phyloP scores from a whole-genome alignment of 495 filamentous ascomycete species.

The Lophium mytilinum region DNA sequence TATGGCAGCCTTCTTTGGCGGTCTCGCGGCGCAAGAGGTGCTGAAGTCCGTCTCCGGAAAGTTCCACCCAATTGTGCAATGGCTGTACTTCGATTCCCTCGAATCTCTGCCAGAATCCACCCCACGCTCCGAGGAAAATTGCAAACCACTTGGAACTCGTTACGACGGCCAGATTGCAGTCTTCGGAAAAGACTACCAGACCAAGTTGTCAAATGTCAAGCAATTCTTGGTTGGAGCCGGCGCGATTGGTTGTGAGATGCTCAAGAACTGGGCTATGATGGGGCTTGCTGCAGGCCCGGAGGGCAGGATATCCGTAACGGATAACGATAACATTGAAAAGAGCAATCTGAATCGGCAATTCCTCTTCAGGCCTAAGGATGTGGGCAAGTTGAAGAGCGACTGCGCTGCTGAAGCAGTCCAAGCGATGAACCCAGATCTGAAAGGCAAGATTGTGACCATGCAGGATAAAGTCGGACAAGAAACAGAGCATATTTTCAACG shows the following conservation, averaged over 20 bases:
- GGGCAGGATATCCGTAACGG: conserved; percentile 83
- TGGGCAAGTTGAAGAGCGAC: conserved; percentile 95
- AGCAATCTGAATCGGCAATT: conserved; percentile 99
- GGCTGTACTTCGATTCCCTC: conserved; percentile 94
- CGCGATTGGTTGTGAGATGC: conserved; percentile 97
- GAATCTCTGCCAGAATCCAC: conserved; percentile 77
- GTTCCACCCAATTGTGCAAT: conserved; percentile 87
- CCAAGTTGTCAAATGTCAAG: conserved; percentile 79
- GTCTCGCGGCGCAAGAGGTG: conserved; percentile 90
- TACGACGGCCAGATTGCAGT: conserved; percentile 98
- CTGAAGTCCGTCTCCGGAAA: conserved; percentile 97
- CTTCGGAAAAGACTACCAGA: conserved; percentile 87
- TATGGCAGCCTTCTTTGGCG: conserved; percentile 93
- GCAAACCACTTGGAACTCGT: conserved; percentile 70
- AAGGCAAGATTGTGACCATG: conserved; percentile 72
- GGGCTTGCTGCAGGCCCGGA: conserved; percentile 82
- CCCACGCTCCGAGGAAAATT: conserved; percentile 73
- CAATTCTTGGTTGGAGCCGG: conserved; percentile 95
- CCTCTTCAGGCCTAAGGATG: conserved; percentile 87
- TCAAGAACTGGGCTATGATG: conserved; percentile 99
- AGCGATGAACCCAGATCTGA: conserved; percentile 89
- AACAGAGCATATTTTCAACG: conserved; percentile 91
- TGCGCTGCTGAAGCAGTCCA: conserved; percentile 82
- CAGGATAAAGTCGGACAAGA: conserved; percentile 87
- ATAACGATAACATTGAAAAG: conserved; percentile 98